Percentiles rank a stretch among this genome's conserved stretches.
These are phyloP conservation scores for Trypanosoma lewisi DNA, from an alignment of 208 protist species.

Conservation along the genomic window DNA sequence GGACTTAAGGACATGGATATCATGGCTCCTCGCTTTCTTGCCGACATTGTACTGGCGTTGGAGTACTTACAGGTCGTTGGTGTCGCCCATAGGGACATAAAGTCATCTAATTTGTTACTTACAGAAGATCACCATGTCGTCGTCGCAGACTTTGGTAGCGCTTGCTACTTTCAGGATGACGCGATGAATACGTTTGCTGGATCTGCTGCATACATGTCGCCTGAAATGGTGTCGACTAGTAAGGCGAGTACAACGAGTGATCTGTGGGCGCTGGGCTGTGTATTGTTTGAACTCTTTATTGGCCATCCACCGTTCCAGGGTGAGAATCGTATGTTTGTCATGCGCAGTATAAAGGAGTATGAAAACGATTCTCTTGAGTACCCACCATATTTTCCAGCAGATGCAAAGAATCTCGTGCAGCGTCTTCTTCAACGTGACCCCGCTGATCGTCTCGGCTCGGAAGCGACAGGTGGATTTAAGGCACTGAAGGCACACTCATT, in stretches of 20 bases:
- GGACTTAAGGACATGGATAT: constrained; percentile 44
- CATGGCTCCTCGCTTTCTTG: constrained; percentile 75
- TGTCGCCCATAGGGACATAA: constrained; percentile 84
- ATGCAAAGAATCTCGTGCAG: constrained; percentile 71
- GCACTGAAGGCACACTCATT: constrained; percentile 84
- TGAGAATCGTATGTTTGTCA: constrained; percentile 56
- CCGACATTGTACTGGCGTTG: constrained; percentile 74
- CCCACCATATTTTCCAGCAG: constrained; percentile 41
- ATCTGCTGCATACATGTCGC: constrained; percentile 78
- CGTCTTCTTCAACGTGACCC: constrained; percentile 72
- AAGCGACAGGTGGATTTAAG: constrained; percentile 63
- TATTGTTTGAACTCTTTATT: constrained; percentile 67
- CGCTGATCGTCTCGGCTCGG: constrained; percentile 64
- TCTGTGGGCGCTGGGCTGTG: constrained; percentile 85
- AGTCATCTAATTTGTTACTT: constrained; percentile 85
- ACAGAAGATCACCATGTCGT: constrained; percentile 60
- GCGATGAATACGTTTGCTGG: constrained; percentile 60
- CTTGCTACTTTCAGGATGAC: constrained; percentile 39
- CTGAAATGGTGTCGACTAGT: constrained; percentile 58
- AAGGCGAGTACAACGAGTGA: constrained; percentile 66
- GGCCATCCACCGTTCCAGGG: constrained; percentile 54
- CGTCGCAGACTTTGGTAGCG: constrained; percentile 86
- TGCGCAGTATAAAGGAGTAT: constrained; percentile 56
- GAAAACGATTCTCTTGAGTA: constrained; percentile 21
- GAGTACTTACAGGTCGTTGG: constrained; percentile 70